Conservation (phyloP, 1,284 basidiomycete genomes). For the Trichosporon ovoides region DNA sequence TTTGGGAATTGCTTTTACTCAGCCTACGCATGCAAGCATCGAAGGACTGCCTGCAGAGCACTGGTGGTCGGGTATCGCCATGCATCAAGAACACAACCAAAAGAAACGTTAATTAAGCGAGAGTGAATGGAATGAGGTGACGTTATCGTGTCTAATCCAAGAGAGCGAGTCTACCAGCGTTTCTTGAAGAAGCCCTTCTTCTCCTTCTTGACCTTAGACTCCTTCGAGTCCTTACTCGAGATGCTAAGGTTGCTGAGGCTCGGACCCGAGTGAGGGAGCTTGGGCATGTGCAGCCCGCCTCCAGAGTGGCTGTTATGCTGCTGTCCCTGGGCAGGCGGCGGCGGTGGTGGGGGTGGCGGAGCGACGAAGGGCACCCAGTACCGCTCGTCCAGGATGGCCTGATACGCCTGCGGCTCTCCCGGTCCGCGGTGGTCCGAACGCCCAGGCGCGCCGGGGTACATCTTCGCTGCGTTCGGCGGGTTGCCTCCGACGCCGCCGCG, state of each 20-base stretch:
- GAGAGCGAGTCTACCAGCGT: slow-evolving; percentile 43
- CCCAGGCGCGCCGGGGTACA: slow-evolving; percentile 43
- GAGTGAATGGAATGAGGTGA: background rate
- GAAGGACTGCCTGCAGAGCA: no score
- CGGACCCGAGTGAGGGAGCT: slow-evolving; percentile 19
- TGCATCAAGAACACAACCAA: background rate
- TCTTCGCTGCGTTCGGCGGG: slow-evolving; percentile 63
- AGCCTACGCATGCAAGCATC: no score
- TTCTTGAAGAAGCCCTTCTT: slow-evolving; percentile 61
- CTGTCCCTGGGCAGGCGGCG: slow-evolving; percentile 16
- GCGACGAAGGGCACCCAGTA: slow-evolving; percentile 46
- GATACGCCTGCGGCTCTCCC: slow-evolving; percentile 65
- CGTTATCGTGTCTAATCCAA: no score
- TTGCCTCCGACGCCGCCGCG: slow-evolving; percentile 64
- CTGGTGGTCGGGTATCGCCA: background rate
- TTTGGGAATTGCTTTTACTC: no score
- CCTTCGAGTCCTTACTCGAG: slow-evolving; percentile 26
- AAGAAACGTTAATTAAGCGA: background rate
- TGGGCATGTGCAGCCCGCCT: slow-evolving; percentile 15
- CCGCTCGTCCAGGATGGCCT: slow-evolving; percentile 52
- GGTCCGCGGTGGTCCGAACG: slow-evolving; percentile 55
- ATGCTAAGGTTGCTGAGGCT: slow-evolving; percentile 1
- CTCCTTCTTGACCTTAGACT: slow-evolving; percentile 54
- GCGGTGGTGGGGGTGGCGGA: slow-evolving; percentile 42
- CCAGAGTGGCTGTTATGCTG: slow-evolving; percentile 27